These are phyloP conservation scores for Helianthus tuberosus DNA, from an alignment of 129 eudicot genomes.

Conservation along the genomic window DNA sequence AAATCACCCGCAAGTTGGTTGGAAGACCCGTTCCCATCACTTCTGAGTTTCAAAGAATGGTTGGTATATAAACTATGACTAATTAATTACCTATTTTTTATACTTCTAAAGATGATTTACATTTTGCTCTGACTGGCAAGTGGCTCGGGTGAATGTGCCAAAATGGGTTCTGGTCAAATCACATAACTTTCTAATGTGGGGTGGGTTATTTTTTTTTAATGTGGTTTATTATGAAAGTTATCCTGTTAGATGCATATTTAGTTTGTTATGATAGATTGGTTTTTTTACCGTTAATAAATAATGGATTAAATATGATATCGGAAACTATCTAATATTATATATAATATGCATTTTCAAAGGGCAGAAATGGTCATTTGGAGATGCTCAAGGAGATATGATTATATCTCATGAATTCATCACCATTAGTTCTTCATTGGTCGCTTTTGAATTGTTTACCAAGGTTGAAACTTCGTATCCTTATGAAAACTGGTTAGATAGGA, in stretches of 20 bases:
- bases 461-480: constrained; percentile 70
- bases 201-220: not conserved
- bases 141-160: not conserved
- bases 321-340: too few relatives aligned
- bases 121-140: not conserved
- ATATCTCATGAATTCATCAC: constrained; percentile 83
- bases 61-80: constrained; percentile 25
- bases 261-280: not conserved
- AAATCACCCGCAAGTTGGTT: constrained; percentile 73
- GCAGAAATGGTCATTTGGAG: constrained; percentile 85
- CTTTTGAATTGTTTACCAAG: constrained; percentile 79
- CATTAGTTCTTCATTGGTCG: constrained; percentile 85
- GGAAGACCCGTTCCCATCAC: constrained; percentile 89
- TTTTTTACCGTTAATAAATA: not conserved
- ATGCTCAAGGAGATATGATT: constrained; percentile 98
- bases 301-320: not conserved
- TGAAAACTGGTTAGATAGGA: constrained; percentile 44
- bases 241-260: not conserved
- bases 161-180: not conserved
- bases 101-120: not conserved
- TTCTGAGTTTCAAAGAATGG: constrained; percentile 91
- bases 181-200: not conserved
- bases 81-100: not conserved
- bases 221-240: not conserved
- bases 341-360: too few relatives aligned